A percentile compares a stretch with the other conserved stretches of the same genome.
phyloP scores from a whole-genome alignment of 306 rosid species.

The Sicyos edulis region DNA sequence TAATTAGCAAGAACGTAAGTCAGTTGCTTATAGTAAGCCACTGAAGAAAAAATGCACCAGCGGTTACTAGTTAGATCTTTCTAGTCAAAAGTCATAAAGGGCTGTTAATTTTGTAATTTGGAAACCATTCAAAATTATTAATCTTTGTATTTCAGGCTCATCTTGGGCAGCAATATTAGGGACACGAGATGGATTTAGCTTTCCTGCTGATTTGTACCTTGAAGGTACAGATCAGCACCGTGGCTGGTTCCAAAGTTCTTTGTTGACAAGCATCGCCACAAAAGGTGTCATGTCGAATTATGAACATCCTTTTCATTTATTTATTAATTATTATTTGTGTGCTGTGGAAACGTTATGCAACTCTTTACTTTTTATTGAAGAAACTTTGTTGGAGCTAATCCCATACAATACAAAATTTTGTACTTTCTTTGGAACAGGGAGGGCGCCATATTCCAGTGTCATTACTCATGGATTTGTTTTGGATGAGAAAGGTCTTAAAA shows the following conservation, averaged over 20 bases:
- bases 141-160: constrained; percentile 66
- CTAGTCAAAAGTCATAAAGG: neutral
- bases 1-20: neutral
- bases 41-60: neutral
- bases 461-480: constrained; percentile 92
- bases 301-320: constrained; percentile 12
- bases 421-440: constrained; percentile 53
- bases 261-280: constrained; percentile 84
- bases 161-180: constrained; percentile 98
- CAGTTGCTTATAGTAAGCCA: neutral
- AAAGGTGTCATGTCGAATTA: constrained; percentile 56
- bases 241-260: constrained; percentile 99
- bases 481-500: constrained; percentile 96
- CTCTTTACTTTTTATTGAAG: neutral
- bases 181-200: constrained; percentile 52
- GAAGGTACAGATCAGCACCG: constrained; percentile 99
- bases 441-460: constrained; percentile 88
- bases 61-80: neutral
- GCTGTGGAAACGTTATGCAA: neutral
- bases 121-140: constrained; percentile 18
- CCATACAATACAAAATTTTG: constrained; percentile 31
- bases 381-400: constrained; percentile 2
- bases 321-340: too few relatives aligned
- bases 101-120: constrained; percentile 20
- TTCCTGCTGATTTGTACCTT: constrained; percentile 92